Base-by-base conservation (phyloP, 2,329 filamentous ascomycete species). In the Paracoccidioides lutzii region DNA sequence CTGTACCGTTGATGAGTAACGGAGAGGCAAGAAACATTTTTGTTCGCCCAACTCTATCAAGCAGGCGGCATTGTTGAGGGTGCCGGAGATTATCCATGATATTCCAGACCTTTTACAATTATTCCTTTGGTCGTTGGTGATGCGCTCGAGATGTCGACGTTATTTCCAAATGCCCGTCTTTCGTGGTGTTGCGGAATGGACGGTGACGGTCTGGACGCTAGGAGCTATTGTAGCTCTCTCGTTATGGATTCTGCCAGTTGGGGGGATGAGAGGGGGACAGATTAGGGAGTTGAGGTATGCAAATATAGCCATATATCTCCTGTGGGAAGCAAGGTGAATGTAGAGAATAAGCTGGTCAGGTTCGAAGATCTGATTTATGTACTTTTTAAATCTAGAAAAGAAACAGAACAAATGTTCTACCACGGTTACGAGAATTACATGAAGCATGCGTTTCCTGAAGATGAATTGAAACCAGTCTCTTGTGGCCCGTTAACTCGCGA, bases 401-500 rank as follows among this genome's bases (percentile, higher is more conserved):
- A 76, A 63, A 73, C 74, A 53, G 73, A 76, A 60, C 70, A 88
- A 63, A 89, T 97, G 79, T 97, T 97, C 76, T 95, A 95, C 71
- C 93, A 98, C 76, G 93, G 93, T 58, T 97, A 84, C 75, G 84
- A 90, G 73, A 95, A 91, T 71, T 98, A 98, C 75, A 93, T 96
- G 84, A 74, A 81, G 61, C 79, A 95, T 71, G 93, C 90, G 57
- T 98, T 96, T 66, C 93, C 93, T 10, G 93, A 97, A 71, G 93
- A 98, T 67, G 93, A 91, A 81, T 76, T 98, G 56, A 87, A 88
- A 48, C 93, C 93, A 7, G 75, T 98, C 22, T 84, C 88, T 32
- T 98, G 93, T 72, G 76, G 76, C 14, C 89, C 93, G 5, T 77
- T 97, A 64, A 89, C 87, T 43, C 85, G 93, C 71, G 90, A 96